Percentiles rank a stretch among this genome's conserved stretches.
Evolutionary conservation across 352 stramenopile species (phyloP).

Genomic region (Phytopythium litorale): DNA sequence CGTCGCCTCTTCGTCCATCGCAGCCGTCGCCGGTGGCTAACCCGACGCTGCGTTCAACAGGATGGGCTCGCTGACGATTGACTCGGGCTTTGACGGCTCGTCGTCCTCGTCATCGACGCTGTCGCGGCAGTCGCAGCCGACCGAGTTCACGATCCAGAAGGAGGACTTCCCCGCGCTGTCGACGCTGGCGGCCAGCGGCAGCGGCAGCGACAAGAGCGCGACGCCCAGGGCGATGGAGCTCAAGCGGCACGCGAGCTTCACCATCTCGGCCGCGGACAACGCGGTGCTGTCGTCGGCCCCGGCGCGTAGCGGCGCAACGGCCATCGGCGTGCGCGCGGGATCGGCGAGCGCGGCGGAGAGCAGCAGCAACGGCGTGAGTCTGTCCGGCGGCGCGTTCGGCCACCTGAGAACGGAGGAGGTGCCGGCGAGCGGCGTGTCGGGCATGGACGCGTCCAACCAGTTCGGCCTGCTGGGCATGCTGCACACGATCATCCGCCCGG

Average conservation of each 20-base stretch:
- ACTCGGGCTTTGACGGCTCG: constrained; percentile 35
- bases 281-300: constrained; percentile 44
- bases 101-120: constrained; percentile 16
- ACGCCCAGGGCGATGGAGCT: constrained; percentile 33
- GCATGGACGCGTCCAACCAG: constrained; percentile 68
- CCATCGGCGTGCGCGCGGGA: constrained; percentile 47
- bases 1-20: background rate
- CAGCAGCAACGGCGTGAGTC: constrained; percentile 30
- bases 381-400: constrained; percentile 57
- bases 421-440: constrained; percentile 24
- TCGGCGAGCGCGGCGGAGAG: background rate
- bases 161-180: constrained; percentile 83
- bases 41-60: constrained; percentile 20
- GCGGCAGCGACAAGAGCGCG: constrained; percentile 46
- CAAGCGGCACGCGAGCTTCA: constrained; percentile 71
- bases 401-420: constrained; percentile 37
- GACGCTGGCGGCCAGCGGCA: constrained; percentile 37
- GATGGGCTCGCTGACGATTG: constrained; percentile 57
- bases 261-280: constrained; percentile 57
- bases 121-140: constrained; percentile 38
- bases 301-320: constrained; percentile 34
- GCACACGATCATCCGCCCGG: constrained; percentile 68
- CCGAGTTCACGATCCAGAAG: constrained; percentile 87
- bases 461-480: constrained; percentile 82
- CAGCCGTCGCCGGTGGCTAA: background rate